These are phyloP conservation scores for Lomentospora prolificans DNA, from an alignment of 2,329 filamentous ascomycete species.

Conservation along the genomic window DNA sequence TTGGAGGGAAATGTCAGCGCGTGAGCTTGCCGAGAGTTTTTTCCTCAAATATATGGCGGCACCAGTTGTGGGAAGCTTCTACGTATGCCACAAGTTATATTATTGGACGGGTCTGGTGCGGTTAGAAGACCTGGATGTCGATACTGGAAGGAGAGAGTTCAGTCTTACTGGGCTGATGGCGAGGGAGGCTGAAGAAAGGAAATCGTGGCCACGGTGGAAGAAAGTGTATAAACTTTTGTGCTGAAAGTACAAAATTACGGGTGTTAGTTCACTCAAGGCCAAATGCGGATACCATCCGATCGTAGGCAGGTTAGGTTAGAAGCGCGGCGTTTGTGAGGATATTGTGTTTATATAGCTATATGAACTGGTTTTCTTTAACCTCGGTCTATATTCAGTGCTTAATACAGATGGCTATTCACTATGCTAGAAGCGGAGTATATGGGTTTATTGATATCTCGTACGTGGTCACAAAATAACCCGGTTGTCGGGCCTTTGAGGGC, in stretches of 20 bases:
- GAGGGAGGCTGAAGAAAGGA: slow-evolving; percentile 68
- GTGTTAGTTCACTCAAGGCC: too few relatives aligned
- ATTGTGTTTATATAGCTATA: neutral
- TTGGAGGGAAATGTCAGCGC: slow-evolving; percentile 33
- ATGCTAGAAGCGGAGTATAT: too few relatives aligned
- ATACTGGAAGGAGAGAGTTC: slow-evolving; percentile 75
- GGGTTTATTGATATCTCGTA: too few relatives aligned
- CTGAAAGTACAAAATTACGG: slow-evolving; percentile 22
- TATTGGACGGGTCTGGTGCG: slow-evolving; percentile 60
- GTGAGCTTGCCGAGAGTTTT: slow-evolving; percentile 51
- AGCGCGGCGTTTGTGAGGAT: neutral
- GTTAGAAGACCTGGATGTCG: slow-evolving; percentile 70
- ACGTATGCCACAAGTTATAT: slow-evolving; percentile 65
- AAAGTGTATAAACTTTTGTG: slow-evolving; percentile 64
- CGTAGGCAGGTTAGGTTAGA: neutral
- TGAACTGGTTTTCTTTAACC: too few relatives aligned
- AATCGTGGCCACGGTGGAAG: slow-evolving; percentile 68
- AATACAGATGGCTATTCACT: too few relatives aligned
- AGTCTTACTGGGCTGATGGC: slow-evolving; percentile 69
- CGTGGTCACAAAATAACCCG: too few relatives aligned
- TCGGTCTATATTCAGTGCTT: too few relatives aligned
- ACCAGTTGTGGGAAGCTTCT: slow-evolving; percentile 59
- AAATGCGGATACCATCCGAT: too few relatives aligned
- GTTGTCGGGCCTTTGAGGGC: too few relatives aligned
- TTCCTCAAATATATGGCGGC: slow-evolving; percentile 65